Evolutionary conservation across 2,329 filamentous ascomycete species (phyloP).

Genomic region (Aschersonia sp.): DNA sequence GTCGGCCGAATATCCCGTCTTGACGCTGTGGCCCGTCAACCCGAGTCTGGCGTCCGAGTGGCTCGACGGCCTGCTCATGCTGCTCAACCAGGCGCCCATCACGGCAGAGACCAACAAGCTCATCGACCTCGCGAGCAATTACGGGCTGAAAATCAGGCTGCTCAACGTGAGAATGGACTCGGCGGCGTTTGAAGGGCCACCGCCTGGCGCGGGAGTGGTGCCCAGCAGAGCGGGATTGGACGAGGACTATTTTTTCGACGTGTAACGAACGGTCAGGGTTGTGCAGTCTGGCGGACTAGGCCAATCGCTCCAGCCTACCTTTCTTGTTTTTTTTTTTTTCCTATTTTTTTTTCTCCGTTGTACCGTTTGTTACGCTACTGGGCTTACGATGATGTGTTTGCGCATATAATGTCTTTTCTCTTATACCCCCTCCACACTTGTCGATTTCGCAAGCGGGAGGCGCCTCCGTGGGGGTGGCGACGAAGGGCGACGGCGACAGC

Average conservation of each 20-base stretch:
- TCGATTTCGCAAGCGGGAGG: background rate
- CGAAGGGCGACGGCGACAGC: too few relatives aligned
- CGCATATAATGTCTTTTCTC: background rate
- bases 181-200: constrained; percentile 49
- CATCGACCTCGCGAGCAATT: constrained; percentile 72
- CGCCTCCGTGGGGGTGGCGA: background rate
- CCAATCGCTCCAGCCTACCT: background rate
- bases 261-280: constrained; percentile 21
- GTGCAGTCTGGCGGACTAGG: background rate
- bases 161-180: constrained; percentile 83
- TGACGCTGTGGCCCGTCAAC: constrained; percentile 70
- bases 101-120: constrained; percentile 92
- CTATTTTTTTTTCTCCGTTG: background rate
- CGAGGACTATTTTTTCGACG: constrained; percentile 86
- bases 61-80: constrained; percentile 89
- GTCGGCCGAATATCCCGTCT: constrained; percentile 53
- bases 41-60: constrained; percentile 85
- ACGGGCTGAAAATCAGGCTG: constrained; percentile 82
- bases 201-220: constrained; percentile 57
- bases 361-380: background rate
- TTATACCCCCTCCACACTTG: background rate
- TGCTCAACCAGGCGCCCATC: constrained; percentile 88
- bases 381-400: background rate
- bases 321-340: background rate
- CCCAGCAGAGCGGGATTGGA: constrained; percentile 76